Base-by-base conservation (phyloP, 768 basidiomycete species). In the Leccinum imitatum region DNA sequence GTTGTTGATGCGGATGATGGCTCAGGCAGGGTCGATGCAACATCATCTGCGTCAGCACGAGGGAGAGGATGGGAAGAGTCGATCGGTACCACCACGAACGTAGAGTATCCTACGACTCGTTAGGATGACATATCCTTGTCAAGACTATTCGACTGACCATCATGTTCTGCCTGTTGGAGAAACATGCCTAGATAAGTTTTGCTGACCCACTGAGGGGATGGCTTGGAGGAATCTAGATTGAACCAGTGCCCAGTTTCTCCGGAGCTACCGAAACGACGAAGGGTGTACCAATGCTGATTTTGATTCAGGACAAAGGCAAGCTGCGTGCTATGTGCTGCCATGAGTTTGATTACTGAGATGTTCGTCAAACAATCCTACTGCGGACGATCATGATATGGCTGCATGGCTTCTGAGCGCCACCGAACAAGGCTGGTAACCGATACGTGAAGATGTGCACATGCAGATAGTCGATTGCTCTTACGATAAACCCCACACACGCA, bases 291-390 rank as follows among this genome's bases (percentile, higher is more conserved):
- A 67, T 96, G 95, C 56, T 91, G 87, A 51, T 88, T 79, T 50
- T 89, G 82, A 69, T 97, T 93, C 35, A 97, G 82, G 58, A 97
- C 87, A 70, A 95, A 97, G 3, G 86, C 95, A 33, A 90, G 82
- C 71, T 96, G 92, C 7, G 82, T 79, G 67, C 94, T 95, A 59
- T 21, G 46, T 14, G 56, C 23, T 46, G 50, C 47, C 39, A 56
- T 63, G 52, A 64, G 55, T 51, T 55, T 51, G 59, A 57, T 21
- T 57, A 54, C 27, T 11, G 23, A 56, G n/a, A 53, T 52, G 53
- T 2, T 46, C 30, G 41, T 48, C 27, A 30, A 61, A 41, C 41
- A 41, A n/a, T 71, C 79, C 64, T 75, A 94, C 94, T 95, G 84
- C 6, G 95, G 93, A 44, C 77, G 77, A 64, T 84, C 78, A 57